A percentile compares a stretch with the other conserved stretches of the same genome.
Evolutionary conservation across 805 yeast genomes (phyloP).

Genomic region (Candida insectalens): DNA sequence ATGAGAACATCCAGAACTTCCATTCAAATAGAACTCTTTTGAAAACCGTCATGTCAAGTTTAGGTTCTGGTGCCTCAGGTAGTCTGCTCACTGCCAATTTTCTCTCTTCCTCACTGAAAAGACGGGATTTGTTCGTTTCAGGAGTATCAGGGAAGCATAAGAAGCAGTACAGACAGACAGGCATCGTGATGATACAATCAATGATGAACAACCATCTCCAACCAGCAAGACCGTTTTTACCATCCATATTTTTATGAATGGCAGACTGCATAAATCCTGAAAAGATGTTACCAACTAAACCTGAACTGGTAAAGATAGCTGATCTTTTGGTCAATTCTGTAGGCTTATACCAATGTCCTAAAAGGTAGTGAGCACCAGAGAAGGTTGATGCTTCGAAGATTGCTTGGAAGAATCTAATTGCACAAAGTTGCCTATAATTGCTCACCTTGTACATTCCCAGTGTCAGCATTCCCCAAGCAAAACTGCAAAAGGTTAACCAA

Average conservation of each 20-base stretch:
- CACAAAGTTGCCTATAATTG: constrained; percentile 38
- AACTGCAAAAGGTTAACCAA: constrained; percentile 44
- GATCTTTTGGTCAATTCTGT: constrained; percentile 51
- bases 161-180: constrained; percentile 47
- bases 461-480: constrained; percentile 50
- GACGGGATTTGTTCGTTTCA: neutral
- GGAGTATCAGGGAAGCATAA: constrained; percentile 48
- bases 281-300: constrained; percentile 49
- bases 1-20: constrained; percentile 44
- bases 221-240: constrained; percentile 40
- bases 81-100: constrained; percentile 23
- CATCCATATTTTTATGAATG: constrained; percentile 35
- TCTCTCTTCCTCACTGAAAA: constrained; percentile 5
- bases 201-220: constrained; percentile 67
- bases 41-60: constrained; percentile 21
- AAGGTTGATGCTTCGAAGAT: constrained; percentile 49
- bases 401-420: constrained; percentile 48
- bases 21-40: constrained; percentile 39
- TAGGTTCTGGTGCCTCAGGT: constrained; percentile 21
- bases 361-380: constrained; percentile 48
- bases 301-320: constrained; percentile 51
- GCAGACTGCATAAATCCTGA: constrained; percentile 54
- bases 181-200: constrained; percentile 49
- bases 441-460: constrained; percentile 39
- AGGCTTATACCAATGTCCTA: constrained; percentile 47